Base-by-base conservation (phyloP, 2,329 filamentous ascomycete species). In the Mycosphaerelloides madeirae region DNA sequence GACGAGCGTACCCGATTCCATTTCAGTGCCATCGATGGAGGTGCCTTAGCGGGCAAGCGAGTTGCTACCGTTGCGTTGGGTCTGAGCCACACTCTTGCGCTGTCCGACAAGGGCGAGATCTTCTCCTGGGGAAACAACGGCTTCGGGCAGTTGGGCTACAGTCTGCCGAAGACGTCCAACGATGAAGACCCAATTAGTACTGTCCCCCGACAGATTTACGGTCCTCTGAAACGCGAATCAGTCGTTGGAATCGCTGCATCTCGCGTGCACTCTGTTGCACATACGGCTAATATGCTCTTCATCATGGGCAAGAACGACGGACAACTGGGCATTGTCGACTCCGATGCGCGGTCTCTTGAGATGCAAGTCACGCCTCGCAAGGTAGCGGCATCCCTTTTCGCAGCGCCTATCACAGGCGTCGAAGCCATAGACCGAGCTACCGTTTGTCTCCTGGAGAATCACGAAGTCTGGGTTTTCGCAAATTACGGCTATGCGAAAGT, bases 301-400 rank as follows among this genome's bases (percentile, higher is more conserved):
- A 95, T 88, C 2, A 98, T 95, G 76, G 93, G 93, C 16, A 94
- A 93, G 59, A 98, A 97, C 58, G 82, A 89, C 56, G 93, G 93
- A 1, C 93, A 98, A 64, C 77, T 98, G 36, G 93, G 89, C 4
- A 76, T 98, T 41, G 89, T 96, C 70, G 93, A 96, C 64, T 91
- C 93, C 0, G 91, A 97, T 67, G 94, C 93, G 19, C 81, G 90
- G 35, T 96, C 89, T 0, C 76, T 97, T 4, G 87, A 93, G 55
- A 71, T 84, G n/a, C 93, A 97, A 61, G 70, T 78, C 15, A 81
- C 80, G 1, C 93, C 93, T 18, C 80, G 93, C 36, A 91, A 85
- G 61, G 90, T 98, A 33, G 90, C 88, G 0, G 87, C 88, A 0
- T 93, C 89, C 0, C 74, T 95, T 1, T 86, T 93, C 59, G 78